A percentile compares a stretch with the other conserved stretches of the same genome.
Evolutionary conservation across 225 moss, liverwort and hornwort genomes (phyloP).

Genomic region (Marchantia polymorpha): DNA sequence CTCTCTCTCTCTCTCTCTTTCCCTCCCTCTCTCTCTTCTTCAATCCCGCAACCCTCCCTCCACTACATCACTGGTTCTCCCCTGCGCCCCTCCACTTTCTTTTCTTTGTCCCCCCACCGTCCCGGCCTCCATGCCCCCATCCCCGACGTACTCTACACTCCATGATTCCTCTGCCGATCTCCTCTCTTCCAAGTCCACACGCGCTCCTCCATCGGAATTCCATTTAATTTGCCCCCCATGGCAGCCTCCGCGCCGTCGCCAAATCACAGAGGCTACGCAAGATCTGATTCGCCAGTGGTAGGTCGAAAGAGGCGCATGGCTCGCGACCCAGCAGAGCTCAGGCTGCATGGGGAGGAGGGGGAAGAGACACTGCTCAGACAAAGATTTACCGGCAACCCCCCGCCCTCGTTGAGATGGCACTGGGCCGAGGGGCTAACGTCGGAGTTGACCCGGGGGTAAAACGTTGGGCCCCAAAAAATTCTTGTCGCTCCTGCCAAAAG

Average conservation of each 20-base stretch:
- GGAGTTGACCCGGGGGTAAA: not conserved
- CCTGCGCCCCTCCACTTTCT: not conserved
- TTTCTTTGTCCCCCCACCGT: not conserved
- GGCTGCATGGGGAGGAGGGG: not conserved
- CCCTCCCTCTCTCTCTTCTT: not conserved
- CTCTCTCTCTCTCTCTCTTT: not conserved
- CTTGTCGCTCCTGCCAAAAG: not conserved
- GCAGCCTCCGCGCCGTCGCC: not conserved
- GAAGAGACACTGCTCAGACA: not conserved
- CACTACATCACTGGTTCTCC: not conserved
- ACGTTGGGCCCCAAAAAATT: conserved; percentile 5
- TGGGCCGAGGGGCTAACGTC: no score
- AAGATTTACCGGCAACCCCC: not conserved
- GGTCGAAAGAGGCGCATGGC: no score
- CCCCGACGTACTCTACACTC: no score
- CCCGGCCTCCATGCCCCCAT: not conserved
- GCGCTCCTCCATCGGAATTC: not conserved
- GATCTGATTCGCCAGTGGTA: not conserved
- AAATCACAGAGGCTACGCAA: not conserved
- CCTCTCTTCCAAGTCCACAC: not conserved
- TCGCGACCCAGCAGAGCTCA: no score
- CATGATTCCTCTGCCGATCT: no score
- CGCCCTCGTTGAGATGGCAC: not conserved
- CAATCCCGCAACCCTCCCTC: not conserved
- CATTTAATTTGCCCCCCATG: not conserved